These are phyloP conservation scores for Escovopsis weberi DNA, from an alignment of 2,329 filamentous ascomycete genomes.

Conservation along the genomic window DNA sequence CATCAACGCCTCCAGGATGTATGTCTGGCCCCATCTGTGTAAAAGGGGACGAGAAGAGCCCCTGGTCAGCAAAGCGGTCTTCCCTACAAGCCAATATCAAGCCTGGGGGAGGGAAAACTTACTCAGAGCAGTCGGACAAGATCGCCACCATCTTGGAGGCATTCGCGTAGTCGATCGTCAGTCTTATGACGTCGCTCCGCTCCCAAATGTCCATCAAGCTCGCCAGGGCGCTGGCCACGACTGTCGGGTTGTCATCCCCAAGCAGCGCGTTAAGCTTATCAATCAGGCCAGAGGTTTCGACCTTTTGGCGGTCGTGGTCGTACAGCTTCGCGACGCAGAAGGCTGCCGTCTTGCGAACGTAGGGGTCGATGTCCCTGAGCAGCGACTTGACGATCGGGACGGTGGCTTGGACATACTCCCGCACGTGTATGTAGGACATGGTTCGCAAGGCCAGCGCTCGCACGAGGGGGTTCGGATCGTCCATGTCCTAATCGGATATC, in stretches of 20 bases:
- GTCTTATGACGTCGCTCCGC: constrained; percentile 88
- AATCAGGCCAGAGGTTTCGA: constrained; percentile 84
- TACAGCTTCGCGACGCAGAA: constrained; percentile 96
- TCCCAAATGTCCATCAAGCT: constrained; percentile 97
- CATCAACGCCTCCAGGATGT: constrained; percentile 95
- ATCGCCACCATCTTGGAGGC: constrained; percentile 98
- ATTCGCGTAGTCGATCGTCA: constrained; percentile 95
- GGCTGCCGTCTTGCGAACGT: constrained; percentile 92
- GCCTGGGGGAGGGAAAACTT: constrained; percentile 22
- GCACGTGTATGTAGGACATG: constrained; percentile 94
- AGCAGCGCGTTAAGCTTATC: constrained; percentile 80
- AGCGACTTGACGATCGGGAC: constrained; percentile 71
- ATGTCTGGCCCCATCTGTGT: constrained; percentile 88
- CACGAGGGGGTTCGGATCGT: constrained; percentile 82
- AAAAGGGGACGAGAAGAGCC: constrained; percentile 2
- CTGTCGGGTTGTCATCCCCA: constrained; percentile 91
- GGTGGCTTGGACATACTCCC: constrained; percentile 86
- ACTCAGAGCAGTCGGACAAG: constrained; percentile 92
- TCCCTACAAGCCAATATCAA: too few species aligned
- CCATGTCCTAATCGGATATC: constrained; percentile 58
- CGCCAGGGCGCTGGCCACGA: constrained; percentile 86
- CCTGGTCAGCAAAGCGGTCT: too few species aligned
- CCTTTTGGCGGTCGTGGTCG: constrained; percentile 82
- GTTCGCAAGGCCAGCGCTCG: constrained; percentile 84
- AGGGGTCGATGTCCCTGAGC: constrained; percentile 77